Percentiles rank a stretch among this genome's conserved stretches.
Conservation (phyloP, 2,329 filamentous ascomycete genomes). For the Cladorrhinum sp. region DNA sequence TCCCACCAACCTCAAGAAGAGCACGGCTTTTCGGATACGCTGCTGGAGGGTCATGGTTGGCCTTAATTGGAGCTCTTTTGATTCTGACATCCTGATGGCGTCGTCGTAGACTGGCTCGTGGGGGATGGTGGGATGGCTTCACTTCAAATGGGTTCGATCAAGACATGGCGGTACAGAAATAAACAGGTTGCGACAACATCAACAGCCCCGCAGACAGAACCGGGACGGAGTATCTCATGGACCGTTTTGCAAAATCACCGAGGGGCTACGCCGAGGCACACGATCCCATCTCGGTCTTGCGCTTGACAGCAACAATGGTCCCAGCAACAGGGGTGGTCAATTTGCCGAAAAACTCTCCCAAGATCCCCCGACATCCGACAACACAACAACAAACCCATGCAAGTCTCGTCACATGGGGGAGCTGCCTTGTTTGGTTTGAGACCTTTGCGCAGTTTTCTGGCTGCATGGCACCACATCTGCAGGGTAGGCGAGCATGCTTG, state of each 20-base stretch:
- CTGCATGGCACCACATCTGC: background rate
- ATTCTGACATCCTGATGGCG: background rate
- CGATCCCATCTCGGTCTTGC: background rate
- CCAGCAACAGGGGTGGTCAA: background rate
- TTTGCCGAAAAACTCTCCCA: background rate
- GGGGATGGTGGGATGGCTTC: background rate
- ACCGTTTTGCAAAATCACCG: background rate
- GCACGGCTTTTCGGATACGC: constrained; percentile 11
- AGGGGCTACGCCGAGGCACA: background rate
- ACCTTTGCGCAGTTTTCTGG: background rate
- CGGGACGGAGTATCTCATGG: background rate
- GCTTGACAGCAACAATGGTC: background rate
- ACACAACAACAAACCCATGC: background rate
- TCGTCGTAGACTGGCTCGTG: background rate
- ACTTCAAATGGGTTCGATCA: background rate
- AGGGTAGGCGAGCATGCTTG: background rate
- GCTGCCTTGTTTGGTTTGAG: background rate
- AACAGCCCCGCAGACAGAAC: background rate
- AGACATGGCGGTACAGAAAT: background rate
- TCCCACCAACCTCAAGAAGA: constrained; percentile 16
- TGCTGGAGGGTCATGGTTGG: background rate
- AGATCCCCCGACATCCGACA: background rate
- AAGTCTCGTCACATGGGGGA: background rate
- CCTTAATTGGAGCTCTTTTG: background rate
- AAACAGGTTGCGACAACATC: background rate